A percentile compares a stretch with the other conserved stretches of the same genome.
phyloP scores from a whole-genome alignment of 2,329 filamentous ascomycete genomes.

The Microcyclospora pomicola region DNA sequence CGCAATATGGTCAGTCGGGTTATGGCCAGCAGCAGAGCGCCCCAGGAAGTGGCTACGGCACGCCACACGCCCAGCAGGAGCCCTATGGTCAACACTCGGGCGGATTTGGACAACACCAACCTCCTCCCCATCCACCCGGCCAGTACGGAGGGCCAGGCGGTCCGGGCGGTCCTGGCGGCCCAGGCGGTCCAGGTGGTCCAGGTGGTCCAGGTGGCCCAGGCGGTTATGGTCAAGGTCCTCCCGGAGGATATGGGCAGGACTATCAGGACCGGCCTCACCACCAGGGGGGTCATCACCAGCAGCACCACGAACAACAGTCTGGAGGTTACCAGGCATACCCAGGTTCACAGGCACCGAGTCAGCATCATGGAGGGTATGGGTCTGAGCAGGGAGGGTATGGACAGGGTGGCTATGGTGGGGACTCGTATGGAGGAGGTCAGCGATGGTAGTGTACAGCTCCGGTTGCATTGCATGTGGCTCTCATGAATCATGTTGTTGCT shows the following conservation, averaged over 20 bases:
- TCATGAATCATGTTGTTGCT: too few species aligned
- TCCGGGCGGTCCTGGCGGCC: not conserved
- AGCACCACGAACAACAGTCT: not conserved
- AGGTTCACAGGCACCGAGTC: conserved; percentile 3
- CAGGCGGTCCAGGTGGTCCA: not conserved
- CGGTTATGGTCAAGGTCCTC: not conserved
- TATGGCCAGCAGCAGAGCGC: conserved; percentile 6
- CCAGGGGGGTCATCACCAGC: conserved; percentile 3
- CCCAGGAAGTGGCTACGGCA: conserved; percentile 5
- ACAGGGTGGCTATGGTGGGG: conserved; percentile 2
- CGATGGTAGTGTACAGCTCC: too few species aligned
- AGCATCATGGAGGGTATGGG: too few species aligned
- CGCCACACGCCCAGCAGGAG: conserved; percentile 3
- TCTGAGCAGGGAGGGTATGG: conserved; percentile 12
- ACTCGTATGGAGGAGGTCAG: too few species aligned
- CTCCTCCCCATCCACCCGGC: not conserved
- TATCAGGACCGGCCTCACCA: conserved; percentile 1
- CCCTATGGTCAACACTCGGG: conserved; percentile 4
- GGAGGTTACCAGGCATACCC: conserved; percentile 6
- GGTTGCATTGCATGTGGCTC: too few species aligned
- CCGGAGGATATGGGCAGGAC: conserved; percentile 1
- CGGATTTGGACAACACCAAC: conserved; percentile 9
- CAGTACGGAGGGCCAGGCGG: conserved; percentile 1
- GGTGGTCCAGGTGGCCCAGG: too few species aligned
- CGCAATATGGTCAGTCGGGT: conserved; percentile 14